Percentiles rank a stretch among this genome's conserved stretches.
phyloP scores from a whole-genome alignment of 208 protist genomes.

The Tritrichomonas foetus region DNA sequence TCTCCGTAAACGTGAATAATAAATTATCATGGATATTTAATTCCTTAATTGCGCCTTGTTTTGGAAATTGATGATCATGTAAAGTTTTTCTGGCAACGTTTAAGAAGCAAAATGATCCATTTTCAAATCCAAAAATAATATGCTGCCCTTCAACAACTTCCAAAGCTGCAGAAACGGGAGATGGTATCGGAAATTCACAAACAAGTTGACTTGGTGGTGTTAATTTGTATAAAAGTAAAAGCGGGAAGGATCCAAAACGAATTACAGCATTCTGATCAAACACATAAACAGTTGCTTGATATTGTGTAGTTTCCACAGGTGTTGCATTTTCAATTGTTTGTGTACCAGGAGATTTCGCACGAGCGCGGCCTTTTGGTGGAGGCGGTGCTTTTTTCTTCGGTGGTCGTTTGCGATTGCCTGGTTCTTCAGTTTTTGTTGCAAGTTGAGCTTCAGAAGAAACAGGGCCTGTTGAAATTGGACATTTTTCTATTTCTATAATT shows the following conservation, averaged over 20 bases:
- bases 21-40: not conserved
- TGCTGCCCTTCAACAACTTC: not conserved
- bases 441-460: not conserved
- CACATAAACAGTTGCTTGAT: not conserved
- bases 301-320: not conserved
- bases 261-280: not conserved
- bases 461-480: conserved; percentile 20
- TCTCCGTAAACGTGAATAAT: not conserved
- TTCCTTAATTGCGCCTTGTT: not conserved
- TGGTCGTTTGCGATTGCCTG: not conserved
- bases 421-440: not conserved
- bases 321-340: not conserved
- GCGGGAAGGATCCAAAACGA: not conserved
- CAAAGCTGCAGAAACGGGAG: not conserved
- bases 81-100: not conserved
- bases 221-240: not conserved
- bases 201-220: not conserved
- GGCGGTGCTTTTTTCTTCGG: not conserved
- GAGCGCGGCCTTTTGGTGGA: not conserved
- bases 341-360: not conserved
- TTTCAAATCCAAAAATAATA: not conserved
- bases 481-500: conserved; percentile 26
- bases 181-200: conserved; percentile 6
- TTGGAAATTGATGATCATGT: not conserved
- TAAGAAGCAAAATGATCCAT: conserved; percentile 28